Conservation (phyloP, 306 rosid species). For the Dalbergia cochinchinensis region DNA sequence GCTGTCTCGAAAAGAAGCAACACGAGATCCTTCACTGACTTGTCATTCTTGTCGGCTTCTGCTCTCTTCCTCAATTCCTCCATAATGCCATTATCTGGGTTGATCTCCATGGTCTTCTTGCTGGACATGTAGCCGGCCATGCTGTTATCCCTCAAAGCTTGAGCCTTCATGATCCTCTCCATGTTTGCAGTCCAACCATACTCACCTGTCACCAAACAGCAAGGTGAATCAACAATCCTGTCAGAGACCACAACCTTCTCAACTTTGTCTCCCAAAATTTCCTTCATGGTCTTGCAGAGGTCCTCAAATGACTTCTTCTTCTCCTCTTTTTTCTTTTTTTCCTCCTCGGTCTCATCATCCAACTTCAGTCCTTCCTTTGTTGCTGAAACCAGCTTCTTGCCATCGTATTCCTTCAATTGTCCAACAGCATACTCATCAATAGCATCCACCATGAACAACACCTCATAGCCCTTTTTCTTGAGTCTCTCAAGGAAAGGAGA, state of each 20-base stretch:
- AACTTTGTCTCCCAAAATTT: slow-evolving; percentile 67
- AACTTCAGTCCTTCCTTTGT: slow-evolving; percentile 74
- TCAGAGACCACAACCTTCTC: slow-evolving; percentile 78
- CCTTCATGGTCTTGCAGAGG: slow-evolving; percentile 68
- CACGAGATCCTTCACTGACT: slow-evolving; percentile 73
- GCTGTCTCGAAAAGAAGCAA: slow-evolving; percentile 73
- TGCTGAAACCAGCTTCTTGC: slow-evolving; percentile 75
- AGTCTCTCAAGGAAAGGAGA: slow-evolving; percentile 78
- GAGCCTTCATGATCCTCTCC: slow-evolving; percentile 85
- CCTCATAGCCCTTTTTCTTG: slow-evolving; percentile 76
- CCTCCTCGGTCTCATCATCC: slow-evolving; percentile 73
- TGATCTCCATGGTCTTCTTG: slow-evolving; percentile 85
- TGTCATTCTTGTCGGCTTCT: slow-evolving; percentile 70
- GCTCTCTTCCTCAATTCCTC: slow-evolving; percentile 78
- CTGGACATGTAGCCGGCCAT: slow-evolving; percentile 75
- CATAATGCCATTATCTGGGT: slow-evolving; percentile 81
- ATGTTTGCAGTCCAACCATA: slow-evolving; percentile 81
- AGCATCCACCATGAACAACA: slow-evolving; percentile 75
- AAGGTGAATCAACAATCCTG: slow-evolving; percentile 74
- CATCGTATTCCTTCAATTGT: slow-evolving; percentile 72
- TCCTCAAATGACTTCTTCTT: slow-evolving; percentile 73
- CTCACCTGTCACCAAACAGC: slow-evolving; percentile 83
- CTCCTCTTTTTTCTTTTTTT: slow-evolving; percentile 70
- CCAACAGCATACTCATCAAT: slow-evolving; percentile 79
- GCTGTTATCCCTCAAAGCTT: slow-evolving; percentile 74